Evolutionary conservation across 768 basidiomycete species (phyloP).

Genomic region (Trametes sanguinea): DNA sequence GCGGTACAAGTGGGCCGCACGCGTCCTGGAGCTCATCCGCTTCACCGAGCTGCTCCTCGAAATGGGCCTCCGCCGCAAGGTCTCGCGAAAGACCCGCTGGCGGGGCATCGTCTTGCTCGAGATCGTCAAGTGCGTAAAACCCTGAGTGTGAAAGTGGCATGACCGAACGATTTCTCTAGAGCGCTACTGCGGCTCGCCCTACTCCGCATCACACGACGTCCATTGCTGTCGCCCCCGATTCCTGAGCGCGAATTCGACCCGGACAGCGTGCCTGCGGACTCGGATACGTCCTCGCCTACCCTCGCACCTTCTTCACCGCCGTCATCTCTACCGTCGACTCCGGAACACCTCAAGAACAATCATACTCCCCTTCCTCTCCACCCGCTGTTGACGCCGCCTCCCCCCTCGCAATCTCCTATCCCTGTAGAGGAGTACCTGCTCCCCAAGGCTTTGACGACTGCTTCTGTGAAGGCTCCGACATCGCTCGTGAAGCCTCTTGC

Average conservation of each 20-base stretch:
- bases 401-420: constrained; percentile 51
- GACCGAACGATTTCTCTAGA: constrained; percentile 42
- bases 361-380: constrained; percentile 66
- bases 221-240: constrained; percentile 74
- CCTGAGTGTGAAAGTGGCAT: neutral
- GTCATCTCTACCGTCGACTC: constrained; percentile 60
- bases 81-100: constrained; percentile 68
- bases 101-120: constrained; percentile 78
- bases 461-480: constrained; percentile 70
- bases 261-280: constrained; percentile 56
- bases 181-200: constrained; percentile 73
- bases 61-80: constrained; percentile 80
- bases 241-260: constrained; percentile 91
- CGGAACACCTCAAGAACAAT: constrained; percentile 83
- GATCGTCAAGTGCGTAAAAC: constrained; percentile 69
- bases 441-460: constrained; percentile 75
- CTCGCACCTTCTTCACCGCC: constrained; percentile 59
- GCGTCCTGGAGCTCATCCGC: constrained; percentile 72
- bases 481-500: constrained; percentile 63
- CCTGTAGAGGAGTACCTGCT: constrained; percentile 80
- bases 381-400: constrained; percentile 55
- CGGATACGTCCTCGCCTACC: constrained; percentile 58
- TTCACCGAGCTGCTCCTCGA: constrained; percentile 86
- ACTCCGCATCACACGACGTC: constrained; percentile 73
- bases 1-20: constrained; percentile 78